Evolutionary conservation across 352 stramenopile genomes (phyloP), one percentile per base, ranked within the genome.

Genomic region (Phytophthora fragariae): DNA sequence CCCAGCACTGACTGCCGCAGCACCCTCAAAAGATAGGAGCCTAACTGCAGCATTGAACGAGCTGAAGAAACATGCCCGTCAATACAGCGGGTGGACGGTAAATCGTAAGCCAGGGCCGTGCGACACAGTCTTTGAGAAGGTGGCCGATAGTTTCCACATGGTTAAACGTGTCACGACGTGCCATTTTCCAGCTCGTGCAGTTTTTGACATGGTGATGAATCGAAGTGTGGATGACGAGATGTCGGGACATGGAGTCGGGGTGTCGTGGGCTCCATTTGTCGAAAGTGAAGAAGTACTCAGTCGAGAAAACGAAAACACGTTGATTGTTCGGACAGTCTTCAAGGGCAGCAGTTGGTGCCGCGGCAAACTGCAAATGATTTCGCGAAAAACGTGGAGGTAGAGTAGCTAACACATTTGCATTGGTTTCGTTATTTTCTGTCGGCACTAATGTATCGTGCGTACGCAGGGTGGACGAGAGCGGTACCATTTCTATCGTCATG

Each of bases 161-260:
- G 55, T 92, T 57, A 95, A 95, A 61, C 78, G 88, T 7, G 74
- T 91, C 27, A 79, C 78, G 5, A 84, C 73, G 37, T 89, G 87
- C 49, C 64, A 77, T 12, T 95, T 92, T 55, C 88, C 88, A 47
- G 83, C 88, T 33, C 84, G 88, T 12, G 86, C 88, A 0, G 66
- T 93, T 31, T 95, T 92, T 59, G 88, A 93, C 61, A 84, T 91
- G 75, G 79, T 92, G 35, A 85, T 85, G 21, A 89, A 83, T 47
- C 73, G 70, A 52, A 78, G 68, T 54, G 62, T 66, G 54, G 70
- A 70, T 39, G 55, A 68, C 10, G 67, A 79, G 35, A 57, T 65
- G 33, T 49, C 49, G 5, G 55, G 65, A 5, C 41, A 19, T 15
- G 69, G 69, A 47, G 62, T 65, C 24, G 69, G 62, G 6, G 35